These are phyloP conservation scores for Narthecium ossifragum DNA, from an alignment of 106 monocot genomes.

Conservation along the genomic window DNA sequence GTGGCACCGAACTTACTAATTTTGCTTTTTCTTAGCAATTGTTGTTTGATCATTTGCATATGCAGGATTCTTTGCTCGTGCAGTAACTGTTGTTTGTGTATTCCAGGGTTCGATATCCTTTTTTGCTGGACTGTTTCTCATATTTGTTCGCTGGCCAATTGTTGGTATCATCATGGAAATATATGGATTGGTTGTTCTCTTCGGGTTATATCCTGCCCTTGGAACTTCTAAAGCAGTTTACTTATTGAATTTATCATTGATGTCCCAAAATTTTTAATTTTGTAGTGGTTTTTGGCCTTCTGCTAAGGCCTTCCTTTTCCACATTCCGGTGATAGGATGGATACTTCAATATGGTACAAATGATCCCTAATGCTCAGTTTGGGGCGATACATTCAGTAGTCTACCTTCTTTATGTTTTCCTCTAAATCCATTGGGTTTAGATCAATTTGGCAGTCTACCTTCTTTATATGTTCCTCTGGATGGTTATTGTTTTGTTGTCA, in stretches of 20 bases:
- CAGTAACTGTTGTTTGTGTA: too few relatives aligned
- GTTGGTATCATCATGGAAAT: conserved; percentile 72
- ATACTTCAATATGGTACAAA: conserved; percentile 50
- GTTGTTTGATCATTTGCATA: too few relatives aligned
- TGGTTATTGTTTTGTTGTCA: neutral
- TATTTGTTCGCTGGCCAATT: conserved; percentile 81
- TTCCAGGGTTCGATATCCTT: conserved; percentile 79
- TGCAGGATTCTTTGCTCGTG: too few relatives aligned
- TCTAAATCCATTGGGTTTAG: neutral
- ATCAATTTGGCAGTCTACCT: neutral
- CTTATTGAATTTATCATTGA: neutral
- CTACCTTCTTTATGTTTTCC: neutral
- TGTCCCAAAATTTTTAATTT: neutral
- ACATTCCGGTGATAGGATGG: conserved; percentile 76
- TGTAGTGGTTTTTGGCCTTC: conserved; percentile 69
- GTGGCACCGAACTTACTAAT: too few relatives aligned
- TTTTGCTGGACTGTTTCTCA: conserved; percentile 64
- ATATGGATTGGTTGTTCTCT: conserved; percentile 66
- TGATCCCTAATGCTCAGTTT: too few relatives aligned
- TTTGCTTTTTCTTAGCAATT: too few relatives aligned
- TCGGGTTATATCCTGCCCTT: conserved; percentile 43
- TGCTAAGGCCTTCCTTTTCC: conserved; percentile 46
- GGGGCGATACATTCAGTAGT: too few relatives aligned
- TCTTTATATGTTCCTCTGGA: neutral
- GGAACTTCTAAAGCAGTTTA: neutral